Conservation (phyloP, 257 asterid species). For the Penstemon barbatus region DNA sequence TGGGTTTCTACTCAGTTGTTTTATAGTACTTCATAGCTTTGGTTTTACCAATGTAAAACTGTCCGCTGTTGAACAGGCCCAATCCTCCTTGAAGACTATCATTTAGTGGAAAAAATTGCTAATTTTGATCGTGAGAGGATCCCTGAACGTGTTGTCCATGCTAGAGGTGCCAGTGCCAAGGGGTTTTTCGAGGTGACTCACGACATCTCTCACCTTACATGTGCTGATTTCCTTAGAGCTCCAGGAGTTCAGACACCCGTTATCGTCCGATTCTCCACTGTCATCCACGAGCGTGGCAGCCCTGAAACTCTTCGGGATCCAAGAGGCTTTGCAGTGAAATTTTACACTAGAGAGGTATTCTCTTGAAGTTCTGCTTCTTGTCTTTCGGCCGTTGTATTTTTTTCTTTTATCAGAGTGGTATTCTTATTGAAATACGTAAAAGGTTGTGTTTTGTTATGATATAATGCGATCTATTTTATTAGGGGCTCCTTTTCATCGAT, state of each 20-base stretch:
- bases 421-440: too few species aligned
- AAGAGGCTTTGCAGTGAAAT: slow-evolving; percentile 73
- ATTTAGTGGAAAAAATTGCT: slow-evolving; percentile 84
- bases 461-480: neutral
- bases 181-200: slow-evolving; percentile 98
- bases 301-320: slow-evolving; percentile 97
- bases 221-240: slow-evolving; percentile 96
- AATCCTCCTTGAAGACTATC: slow-evolving; percentile 94
- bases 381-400: neutral
- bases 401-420: too few species aligned
- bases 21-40: too few species aligned
- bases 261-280: slow-evolving; percentile 91
- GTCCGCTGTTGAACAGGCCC: slow-evolving; percentile 52
- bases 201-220: slow-evolving; percentile 77
- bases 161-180: slow-evolving; percentile 98
- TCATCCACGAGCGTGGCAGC: slow-evolving; percentile 96
- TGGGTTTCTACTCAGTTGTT: neutral
- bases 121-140: slow-evolving; percentile 90
- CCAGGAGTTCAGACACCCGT: slow-evolving; percentile 98
- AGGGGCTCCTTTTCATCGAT: neutral
- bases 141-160: slow-evolving; percentile 96
- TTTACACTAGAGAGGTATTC: slow-evolving; percentile 61
- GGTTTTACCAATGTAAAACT: neutral
- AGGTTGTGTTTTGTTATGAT: too few species aligned
- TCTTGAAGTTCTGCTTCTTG: neutral